Base-by-base conservation (phyloP, 2,329 filamentous ascomycete genomes). In the Alternaria gansuensis region DNA sequence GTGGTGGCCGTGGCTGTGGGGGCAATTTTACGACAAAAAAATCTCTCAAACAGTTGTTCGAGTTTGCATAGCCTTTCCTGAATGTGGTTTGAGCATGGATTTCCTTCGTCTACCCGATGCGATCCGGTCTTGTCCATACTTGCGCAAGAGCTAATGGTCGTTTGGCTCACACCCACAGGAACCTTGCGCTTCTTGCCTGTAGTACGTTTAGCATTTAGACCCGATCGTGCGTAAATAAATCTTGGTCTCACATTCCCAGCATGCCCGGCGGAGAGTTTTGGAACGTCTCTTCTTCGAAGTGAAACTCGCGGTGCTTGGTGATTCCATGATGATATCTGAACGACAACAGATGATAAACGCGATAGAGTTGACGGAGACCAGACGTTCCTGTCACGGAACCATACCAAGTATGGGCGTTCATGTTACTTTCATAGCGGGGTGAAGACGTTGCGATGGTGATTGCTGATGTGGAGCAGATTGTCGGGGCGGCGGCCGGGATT, bases 31-130 rank as follows among this genome's bases (percentile, higher is more conserved):
- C 75, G 71, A 63, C 73, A 75, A 13, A 75, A 73, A 44, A 76
- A 76, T 51, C 64, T 69, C 41, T 77, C 75, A 39, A 77, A 76
- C 3, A 77, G 61, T 31, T 74, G 72, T 43, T 77, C 75, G 21
- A 77, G 61, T 59, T 76, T 77, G 55, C 63, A 62, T 4, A 76
- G 63, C 34, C 73, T 65, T 54, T 77, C 74, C 24, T 70, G 68
- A 33, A 76, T 68, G 41, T 76, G 74, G n/a, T 66, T 46, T 13
- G 68, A 55, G 52, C 74, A 76, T 23, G 66, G 49, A 37, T 59
- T 61, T 10, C 66, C 65, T 37, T 69, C 67, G 9, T 62, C 65
- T 43, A 57, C 45, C 51, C 50, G 59, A 28, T 68, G 66, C 29
- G 66, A 17, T 46, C 57, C 52, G 52, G 62, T 43, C 11, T 54